Conservation (phyloP, 768 basidiomycete genomes). For the Boletus coccyginus region DNA sequence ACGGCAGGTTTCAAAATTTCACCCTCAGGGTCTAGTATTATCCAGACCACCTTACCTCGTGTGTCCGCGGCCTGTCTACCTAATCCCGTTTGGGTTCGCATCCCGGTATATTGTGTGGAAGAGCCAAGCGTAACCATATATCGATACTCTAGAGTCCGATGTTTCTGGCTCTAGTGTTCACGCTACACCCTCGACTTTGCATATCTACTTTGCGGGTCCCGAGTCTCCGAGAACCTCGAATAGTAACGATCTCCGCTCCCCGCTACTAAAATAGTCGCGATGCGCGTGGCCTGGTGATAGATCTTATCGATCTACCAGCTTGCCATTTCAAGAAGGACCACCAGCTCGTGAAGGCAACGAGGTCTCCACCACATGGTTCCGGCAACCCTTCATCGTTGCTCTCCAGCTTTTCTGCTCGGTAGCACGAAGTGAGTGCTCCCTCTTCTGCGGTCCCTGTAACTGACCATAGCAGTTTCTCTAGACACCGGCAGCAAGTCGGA, state of each 20-base stretch:
- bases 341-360: conserved; percentile 22
- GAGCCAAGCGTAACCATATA: background rate
- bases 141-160: background rate
- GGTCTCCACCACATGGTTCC: conserved; percentile 10
- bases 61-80: background rate
- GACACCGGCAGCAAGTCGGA: background rate
- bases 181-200: background rate
- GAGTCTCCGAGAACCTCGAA: conserved; percentile 1
- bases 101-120: background rate
- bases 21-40: background rate
- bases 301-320: conserved; percentile 19
- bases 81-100: background rate
- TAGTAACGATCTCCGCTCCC: background rate
- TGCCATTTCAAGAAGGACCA: conserved; percentile 23
- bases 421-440: conserved; percentile 1
- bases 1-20: background rate
- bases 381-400: conserved; percentile 6
- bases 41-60: background rate
- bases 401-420: background rate
- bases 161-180: background rate
- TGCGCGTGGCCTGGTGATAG: conserved; percentile 7
- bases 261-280: conserved; percentile 2
- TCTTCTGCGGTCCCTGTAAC: background rate
- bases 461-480: background rate
- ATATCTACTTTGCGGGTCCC: background rate